Evolutionary conservation across 768 basidiomycete genomes (phyloP), one percentile per base, ranked within the genome.

Genomic region (Rhizopogon sp.): DNA sequence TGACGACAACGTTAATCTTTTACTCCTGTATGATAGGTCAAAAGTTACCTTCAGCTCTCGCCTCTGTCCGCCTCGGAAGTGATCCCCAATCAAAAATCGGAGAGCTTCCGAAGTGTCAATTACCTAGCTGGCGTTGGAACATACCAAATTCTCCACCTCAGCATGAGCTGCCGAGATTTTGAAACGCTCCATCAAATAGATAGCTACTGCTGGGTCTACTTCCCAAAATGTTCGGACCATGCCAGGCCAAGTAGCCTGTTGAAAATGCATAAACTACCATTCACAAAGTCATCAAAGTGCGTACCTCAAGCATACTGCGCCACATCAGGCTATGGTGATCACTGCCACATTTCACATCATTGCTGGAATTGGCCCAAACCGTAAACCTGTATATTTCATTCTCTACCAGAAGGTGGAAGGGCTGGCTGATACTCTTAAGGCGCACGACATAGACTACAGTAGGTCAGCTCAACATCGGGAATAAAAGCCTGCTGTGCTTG

Each of bases 351-450:
- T 80, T 83, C 5, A 76, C 62, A 58, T 97, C 95, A 56, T 87
- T 88, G 31, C 80, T 78, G 0, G 93, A 90, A 69, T 98, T 98
- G 43, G 77, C 77, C 97, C 97, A 98, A 7, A 98, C 94, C 4
- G 75, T 80, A 42, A 98, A 71, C 14, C 94, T 80, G 62, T 79
- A 83, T 42, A 98, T 84, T 67, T 99, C 97, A 65, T 92, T 94
- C 69, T 96, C 92, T 6, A 93, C 84, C 11, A 98, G 78, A 7
- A 96, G 71, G 20, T 85, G 79, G n/a, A 98, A 74, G 0, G 96
- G 85, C 17, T 81, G 77, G 55, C 88, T 88, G 5, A 88, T 72
- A 43, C 76, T 84, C 53, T 83, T 82, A 39, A 96, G 80, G 41
- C 79, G 78, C 5, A 74, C 70, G 11, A 70, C 66, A 62, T 84